A percentile compares a stretch with the other conserved stretches of the same genome.
Evolutionary conservation across 495 filamentous ascomycete species (phyloP).

Genomic region (Talaromyces wortmannii): DNA sequence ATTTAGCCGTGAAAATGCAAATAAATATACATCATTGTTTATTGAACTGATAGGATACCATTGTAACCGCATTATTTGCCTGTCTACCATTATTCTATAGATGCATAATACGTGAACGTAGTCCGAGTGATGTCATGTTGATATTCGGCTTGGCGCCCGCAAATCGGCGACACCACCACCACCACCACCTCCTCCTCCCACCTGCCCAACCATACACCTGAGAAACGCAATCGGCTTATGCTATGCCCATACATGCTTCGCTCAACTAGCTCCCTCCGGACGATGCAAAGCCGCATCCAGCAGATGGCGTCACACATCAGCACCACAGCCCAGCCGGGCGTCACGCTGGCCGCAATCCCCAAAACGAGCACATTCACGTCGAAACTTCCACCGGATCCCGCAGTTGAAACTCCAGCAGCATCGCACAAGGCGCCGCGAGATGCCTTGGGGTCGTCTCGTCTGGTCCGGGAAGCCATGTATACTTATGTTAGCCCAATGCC

Average conservation of each 20-base stretch:
- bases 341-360: slow-evolving; percentile 62
- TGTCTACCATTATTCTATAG: no score
- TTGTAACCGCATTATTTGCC: no score
- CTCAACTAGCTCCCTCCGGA: slow-evolving; percentile 1
- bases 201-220: no score
- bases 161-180: no score
- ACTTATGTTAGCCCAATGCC: slow-evolving; percentile 82
- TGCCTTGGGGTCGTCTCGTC: slow-evolving; percentile 62
- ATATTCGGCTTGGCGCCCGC: no score
- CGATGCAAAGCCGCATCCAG: slow-evolving; percentile 15
- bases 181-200: no score
- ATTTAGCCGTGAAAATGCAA: neutral
- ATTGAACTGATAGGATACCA: no score
- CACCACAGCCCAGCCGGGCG: slow-evolving; percentile 15
- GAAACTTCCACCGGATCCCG: slow-evolving; percentile 67
- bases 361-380: slow-evolving; percentile 84
- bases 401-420: slow-evolving; percentile 69
- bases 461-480: slow-evolving; percentile 80
- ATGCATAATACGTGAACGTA: no score
- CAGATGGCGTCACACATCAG: slow-evolving; percentile 51
- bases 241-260: slow-evolving; percentile 1
- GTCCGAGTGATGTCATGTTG: no score
- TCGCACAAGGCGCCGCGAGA: slow-evolving; percentile 76
- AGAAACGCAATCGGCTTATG: no score
- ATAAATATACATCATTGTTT: no score